These are phyloP conservation scores for Glonium stellatum DNA, from an alignment of 495 filamentous ascomycete genomes.

Conservation along the genomic window DNA sequence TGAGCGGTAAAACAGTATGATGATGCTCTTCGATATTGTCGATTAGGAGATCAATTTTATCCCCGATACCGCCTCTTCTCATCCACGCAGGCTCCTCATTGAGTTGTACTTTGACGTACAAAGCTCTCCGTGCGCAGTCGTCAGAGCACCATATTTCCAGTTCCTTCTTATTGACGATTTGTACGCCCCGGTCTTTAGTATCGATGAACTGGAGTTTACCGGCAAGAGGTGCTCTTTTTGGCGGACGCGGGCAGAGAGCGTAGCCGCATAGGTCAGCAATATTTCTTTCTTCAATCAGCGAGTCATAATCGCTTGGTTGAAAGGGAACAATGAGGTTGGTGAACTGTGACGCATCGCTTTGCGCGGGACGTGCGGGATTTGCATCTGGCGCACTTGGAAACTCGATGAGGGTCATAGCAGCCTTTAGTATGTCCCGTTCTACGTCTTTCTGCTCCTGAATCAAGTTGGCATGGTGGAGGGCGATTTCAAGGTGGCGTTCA, in stretches of 20 bases:
- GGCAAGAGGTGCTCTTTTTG: conserved; percentile 41
- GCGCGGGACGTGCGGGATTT: conserved; percentile 52
- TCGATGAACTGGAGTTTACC: conserved; percentile 46
- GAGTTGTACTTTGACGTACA: conserved; percentile 83
- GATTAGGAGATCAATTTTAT: conserved; percentile 29
- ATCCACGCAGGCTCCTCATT: conserved; percentile 71
- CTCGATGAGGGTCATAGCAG: conserved; percentile 60
- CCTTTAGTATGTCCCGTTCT: conserved; percentile 62
- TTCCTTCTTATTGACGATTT: conserved; percentile 55
- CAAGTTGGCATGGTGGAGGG: conserved; percentile 70
- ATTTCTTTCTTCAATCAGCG: conserved; percentile 78
- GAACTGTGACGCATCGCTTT: conserved; percentile 50
- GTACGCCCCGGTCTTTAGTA: conserved; percentile 44
- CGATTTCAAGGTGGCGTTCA: conserved; percentile 53
- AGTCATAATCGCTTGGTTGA: conserved; percentile 78
- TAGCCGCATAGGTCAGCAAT: conserved; percentile 76
- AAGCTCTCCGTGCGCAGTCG: conserved; percentile 65
- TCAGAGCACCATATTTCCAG: conserved; percentile 85
- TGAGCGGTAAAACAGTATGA: conserved; percentile 13
- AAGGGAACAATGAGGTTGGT: conserved; percentile 59
- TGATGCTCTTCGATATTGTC: conserved; percentile 24
- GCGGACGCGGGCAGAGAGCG: conserved; percentile 58
- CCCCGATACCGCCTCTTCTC: conserved; percentile 34
- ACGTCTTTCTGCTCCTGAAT: conserved; percentile 71
- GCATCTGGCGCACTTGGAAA: conserved; percentile 46